Evolutionary conservation across 2,329 filamentous ascomycete genomes (phyloP).

Genomic region (Talaromyces piceae): DNA sequence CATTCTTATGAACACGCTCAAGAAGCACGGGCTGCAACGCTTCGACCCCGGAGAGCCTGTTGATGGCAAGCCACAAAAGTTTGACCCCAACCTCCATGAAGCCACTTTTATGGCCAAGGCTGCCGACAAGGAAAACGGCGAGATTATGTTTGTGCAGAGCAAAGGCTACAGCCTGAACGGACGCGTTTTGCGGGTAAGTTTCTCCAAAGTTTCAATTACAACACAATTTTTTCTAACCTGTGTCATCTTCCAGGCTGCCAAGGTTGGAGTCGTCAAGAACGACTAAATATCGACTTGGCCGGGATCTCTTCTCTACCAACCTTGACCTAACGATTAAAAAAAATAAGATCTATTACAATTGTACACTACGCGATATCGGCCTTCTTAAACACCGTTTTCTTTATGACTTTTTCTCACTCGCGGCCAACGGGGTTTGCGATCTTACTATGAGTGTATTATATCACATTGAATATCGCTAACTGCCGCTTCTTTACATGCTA

Average conservation of each 20-base stretch:
- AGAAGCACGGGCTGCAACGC: conserved; percentile 89
- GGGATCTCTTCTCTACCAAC: background rate
- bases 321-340: background rate
- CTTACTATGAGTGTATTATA: conserved; percentile 7
- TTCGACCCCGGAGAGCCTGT: conserved; percentile 59
- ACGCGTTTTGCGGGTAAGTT: conserved; percentile 62
- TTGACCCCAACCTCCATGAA: conserved; percentile 95
- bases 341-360: background rate
- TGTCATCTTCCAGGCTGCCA: conserved; percentile 68
- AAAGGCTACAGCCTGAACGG: conserved; percentile 96
- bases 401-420: background rate
- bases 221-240: too few relatives aligned
- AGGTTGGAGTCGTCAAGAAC: conserved; percentile 95
- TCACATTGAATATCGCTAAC: conserved; percentile 2
- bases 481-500: background rate
- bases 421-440: background rate
- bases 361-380: conserved; percentile 6
- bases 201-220: too few relatives aligned
- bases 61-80: conserved; percentile 62
- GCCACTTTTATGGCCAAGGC: conserved; percentile 90
- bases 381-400: background rate
- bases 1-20: conserved; percentile 78
- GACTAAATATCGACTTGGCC: conserved; percentile 22
- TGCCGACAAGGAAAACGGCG: conserved; percentile 80
- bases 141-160: conserved; percentile 85